These are phyloP conservation scores for Salicornia ramosissima DNA, from an alignment of 148 eudicot genomes.

Conservation along the genomic window DNA sequence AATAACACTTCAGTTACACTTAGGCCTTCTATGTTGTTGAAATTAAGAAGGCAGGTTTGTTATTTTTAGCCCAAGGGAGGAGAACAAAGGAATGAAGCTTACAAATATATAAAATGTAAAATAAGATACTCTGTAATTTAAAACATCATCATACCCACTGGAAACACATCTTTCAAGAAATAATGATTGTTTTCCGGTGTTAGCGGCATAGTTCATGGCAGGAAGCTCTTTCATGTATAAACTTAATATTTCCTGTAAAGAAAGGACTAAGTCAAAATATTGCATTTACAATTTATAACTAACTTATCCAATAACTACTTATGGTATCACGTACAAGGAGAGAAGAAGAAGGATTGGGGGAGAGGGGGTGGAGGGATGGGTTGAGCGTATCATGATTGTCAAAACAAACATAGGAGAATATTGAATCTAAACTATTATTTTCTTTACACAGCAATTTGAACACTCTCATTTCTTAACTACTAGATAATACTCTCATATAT, in stretches of 20 bases:
- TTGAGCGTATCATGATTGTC: too few species aligned
- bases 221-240: conserved; percentile 73
- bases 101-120: conserved; percentile 3
- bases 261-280: background rate
- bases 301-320: background rate
- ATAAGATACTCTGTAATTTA: too few species aligned
- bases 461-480: too few species aligned
- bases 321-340: background rate
- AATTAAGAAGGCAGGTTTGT: background rate
- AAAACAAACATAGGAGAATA: background rate
- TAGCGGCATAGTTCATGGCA: conserved; percentile 84
- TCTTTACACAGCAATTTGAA: background rate
- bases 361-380: background rate
- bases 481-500: background rate
- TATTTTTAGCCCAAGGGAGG: background rate
- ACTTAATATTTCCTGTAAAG: conserved; percentile 52
- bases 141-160: conserved; percentile 50
- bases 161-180: conserved; percentile 89
- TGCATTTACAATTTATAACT: background rate
- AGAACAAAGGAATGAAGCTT: background rate
- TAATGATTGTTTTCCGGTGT: conserved; percentile 80
- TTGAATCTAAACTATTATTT: background rate
- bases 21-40: background rate
- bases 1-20: too few species aligned
- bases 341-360: background rate